Evolutionary conservation across 2,329 filamentous ascomycete species (phyloP).

Genomic region (Biscogniauxia mediterranea): DNA sequence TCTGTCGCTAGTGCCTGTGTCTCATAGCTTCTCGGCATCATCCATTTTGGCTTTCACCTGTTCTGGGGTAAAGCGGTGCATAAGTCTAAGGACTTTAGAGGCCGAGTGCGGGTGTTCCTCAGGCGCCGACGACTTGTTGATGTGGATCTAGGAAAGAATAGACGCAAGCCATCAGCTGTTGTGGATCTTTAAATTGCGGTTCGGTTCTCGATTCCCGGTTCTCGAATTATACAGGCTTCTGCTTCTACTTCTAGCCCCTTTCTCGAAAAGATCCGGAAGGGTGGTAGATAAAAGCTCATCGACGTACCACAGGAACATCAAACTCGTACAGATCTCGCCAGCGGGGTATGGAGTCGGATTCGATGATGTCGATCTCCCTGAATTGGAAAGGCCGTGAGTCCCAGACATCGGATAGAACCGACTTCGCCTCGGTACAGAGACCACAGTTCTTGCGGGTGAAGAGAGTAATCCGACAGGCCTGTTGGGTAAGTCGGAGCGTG

Average conservation of each 20-base stretch:
- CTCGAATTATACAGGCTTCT: neutral
- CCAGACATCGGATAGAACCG: constrained; percentile 66
- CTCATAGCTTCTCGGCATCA: constrained; percentile 38
- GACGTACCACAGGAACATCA: constrained; percentile 73
- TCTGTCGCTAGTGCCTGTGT: neutral
- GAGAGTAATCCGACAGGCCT: constrained; percentile 65
- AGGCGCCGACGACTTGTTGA: constrained; percentile 55
- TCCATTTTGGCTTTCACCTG: constrained; percentile 71
- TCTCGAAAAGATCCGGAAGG: neutral
- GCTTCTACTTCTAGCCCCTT: neutral
- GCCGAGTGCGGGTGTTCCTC: constrained; percentile 54
- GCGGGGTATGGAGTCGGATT: constrained; percentile 51
- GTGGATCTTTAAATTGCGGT: neutral
- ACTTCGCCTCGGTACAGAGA: constrained; percentile 67
- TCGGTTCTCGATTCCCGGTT: neutral
- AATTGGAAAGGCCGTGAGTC: constrained; percentile 66
- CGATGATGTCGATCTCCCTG: constrained; percentile 68
- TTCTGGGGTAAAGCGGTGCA: constrained; percentile 71
- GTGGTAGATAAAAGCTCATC: neutral
- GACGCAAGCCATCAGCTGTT: neutral
- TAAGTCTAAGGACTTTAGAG: constrained; percentile 65
- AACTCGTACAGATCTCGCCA: constrained; percentile 79
- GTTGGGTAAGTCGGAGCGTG: constrained; percentile 46
- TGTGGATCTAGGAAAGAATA: constrained; percentile 48
- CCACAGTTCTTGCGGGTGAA: constrained; percentile 73